These are phyloP conservation scores for Micractinium conductrix DNA, from an alignment of 139 green algal species.

Conservation along the genomic window DNA sequence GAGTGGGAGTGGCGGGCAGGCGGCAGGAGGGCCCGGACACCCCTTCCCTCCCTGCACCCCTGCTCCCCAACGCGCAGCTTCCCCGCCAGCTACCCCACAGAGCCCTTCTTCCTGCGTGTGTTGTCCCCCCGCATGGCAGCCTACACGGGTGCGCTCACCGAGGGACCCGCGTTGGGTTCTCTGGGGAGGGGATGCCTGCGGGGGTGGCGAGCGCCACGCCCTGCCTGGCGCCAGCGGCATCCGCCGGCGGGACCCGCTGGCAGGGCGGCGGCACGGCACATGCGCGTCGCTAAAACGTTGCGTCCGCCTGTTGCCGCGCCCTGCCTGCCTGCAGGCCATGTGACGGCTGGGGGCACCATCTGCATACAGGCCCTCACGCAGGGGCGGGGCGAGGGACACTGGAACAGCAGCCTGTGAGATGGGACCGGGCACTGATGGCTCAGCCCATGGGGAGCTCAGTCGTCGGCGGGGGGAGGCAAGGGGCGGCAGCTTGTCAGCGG, in stretches of 20 bases:
- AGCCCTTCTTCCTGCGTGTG: conserved; percentile 15
- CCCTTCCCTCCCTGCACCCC: neutral
- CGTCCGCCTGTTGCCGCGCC: neutral
- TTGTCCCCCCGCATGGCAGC: neutral
- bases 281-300: too few relatives aligned
- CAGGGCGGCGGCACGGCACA: too few relatives aligned
- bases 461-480: too few relatives aligned
- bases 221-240: neutral
- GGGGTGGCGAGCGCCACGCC: too few relatives aligned
- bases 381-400: neutral
- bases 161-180: neutral
- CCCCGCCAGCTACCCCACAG: neutral
- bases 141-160: neutral
- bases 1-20: neutral
- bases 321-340: neutral
- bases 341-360: neutral
- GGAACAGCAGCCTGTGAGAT: neutral
- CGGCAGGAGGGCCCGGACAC: neutral
- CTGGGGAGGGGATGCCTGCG: neutral
- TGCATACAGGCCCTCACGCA: conserved; percentile 1
- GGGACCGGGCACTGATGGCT: too few relatives aligned
- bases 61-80: neutral
- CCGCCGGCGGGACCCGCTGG: too few relatives aligned
- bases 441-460: too few relatives aligned
- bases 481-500: too few relatives aligned